phyloP scores from a whole-genome alignment of 164 flowering plant species.

The Berberis thunbergii region DNA sequence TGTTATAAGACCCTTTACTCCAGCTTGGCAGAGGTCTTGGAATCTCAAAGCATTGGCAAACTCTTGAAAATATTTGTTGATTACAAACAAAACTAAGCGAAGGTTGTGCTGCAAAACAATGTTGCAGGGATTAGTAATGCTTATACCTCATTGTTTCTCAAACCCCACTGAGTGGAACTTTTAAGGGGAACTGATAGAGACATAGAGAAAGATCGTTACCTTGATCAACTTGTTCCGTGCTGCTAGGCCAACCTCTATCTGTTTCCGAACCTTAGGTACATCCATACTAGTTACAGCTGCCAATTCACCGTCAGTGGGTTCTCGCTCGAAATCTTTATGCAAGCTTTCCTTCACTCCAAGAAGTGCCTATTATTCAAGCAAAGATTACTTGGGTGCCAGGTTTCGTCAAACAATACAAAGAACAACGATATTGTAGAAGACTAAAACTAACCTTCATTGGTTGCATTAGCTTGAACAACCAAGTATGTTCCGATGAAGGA shows the following conservation, averaged over 20 bases:
- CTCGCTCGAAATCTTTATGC: slow-evolving; percentile 38
- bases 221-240: slow-evolving; percentile 87
- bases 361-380: slow-evolving; percentile 35
- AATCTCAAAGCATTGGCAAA: slow-evolving; percentile 59
- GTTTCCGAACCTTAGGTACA: slow-evolving; percentile 35
- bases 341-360: slow-evolving; percentile 49
- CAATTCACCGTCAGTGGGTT: slow-evolving; percentile 63
- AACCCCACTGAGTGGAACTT: too few species aligned
- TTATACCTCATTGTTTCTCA: background rate
- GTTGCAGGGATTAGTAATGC: background rate
- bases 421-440: background rate
- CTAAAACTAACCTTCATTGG: slow-evolving; percentile 70
- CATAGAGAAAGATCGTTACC: slow-evolving; percentile 24
- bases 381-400: background rate
- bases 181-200: background rate
- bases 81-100: slow-evolving; percentile 74
- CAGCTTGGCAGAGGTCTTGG: slow-evolving; percentile 90
- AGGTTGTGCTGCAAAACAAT: slow-evolving; percentile 88
- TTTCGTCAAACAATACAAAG: too few species aligned
- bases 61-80: slow-evolving; percentile 89
- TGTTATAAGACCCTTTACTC: slow-evolving; percentile 82
- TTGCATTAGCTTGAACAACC: slow-evolving; percentile 87
- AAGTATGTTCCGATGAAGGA: slow-evolving; percentile 70
- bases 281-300: slow-evolving; percentile 53
- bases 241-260: slow-evolving; percentile 68